Percentiles rank a stretch among this genome's conserved stretches.
phyloP scores from a whole-genome alignment of 2,329 filamentous ascomycete genomes.

The Fusarium nelsonii region DNA sequence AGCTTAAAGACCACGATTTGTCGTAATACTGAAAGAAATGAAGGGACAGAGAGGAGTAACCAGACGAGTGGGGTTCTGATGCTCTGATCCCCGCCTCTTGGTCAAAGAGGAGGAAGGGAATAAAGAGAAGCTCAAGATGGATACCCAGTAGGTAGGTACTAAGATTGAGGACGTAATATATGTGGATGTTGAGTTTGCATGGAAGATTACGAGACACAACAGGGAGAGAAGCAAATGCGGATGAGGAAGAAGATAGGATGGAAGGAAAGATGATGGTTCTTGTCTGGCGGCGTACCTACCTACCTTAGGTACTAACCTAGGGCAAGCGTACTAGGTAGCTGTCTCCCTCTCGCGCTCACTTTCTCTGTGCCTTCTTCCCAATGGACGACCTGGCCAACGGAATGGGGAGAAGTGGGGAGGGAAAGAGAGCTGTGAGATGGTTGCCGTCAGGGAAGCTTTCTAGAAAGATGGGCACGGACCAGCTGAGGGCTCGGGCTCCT shows the following conservation, averaged over 20 bases:
- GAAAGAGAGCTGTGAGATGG: conserved; percentile 34
- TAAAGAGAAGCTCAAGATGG: conserved; percentile 11
- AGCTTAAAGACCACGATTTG: conserved; percentile 13
- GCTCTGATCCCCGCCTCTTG: conserved; percentile 39
- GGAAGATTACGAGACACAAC: not conserved
- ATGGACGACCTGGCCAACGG: conserved; percentile 30
- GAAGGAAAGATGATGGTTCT: conserved; percentile 21
- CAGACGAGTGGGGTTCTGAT: conserved; percentile 40
- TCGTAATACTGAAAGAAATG: conserved; percentile 30
- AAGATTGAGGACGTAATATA: conserved; percentile 4
- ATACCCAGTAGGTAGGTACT: not conserved
- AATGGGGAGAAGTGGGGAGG: conserved; percentile 43
- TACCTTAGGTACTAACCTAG: not conserved
- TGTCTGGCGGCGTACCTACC: conserved; percentile 10
- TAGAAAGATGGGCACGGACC: conserved; percentile 48
- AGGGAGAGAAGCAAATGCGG: conserved; percentile 12
- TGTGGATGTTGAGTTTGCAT: conserved; percentile 10
- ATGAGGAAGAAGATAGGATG: conserved; percentile 11
- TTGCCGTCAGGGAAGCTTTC: conserved; percentile 49
- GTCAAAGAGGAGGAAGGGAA: conserved; percentile 19
- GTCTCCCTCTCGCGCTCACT: not conserved
- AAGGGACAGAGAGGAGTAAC: conserved; percentile 34
- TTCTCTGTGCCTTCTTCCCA: conserved; percentile 15
- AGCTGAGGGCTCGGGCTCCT: conserved; percentile 22
- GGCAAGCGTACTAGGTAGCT: conserved; percentile 28